phyloP scores from a whole-genome alignment of 345 rosid genomes.

The Conringia planisiliqua region DNA sequence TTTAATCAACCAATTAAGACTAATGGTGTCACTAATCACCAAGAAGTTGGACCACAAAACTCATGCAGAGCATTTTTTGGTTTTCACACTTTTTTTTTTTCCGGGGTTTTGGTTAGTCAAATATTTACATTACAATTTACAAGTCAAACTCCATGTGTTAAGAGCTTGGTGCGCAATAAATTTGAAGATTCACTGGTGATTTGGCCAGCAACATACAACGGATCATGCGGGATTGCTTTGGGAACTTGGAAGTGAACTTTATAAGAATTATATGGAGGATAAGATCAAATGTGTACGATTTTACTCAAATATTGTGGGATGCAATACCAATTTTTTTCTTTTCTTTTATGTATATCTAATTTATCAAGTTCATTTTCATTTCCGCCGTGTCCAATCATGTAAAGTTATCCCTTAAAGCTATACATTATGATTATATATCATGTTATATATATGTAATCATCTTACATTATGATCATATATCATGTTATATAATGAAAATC shows the following conservation, averaged over 20 bases:
- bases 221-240: background rate
- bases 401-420: no score
- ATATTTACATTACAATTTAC: background rate
- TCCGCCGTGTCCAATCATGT: no score
- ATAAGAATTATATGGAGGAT: background rate
- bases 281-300: background rate
- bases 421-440: no score
- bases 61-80: background rate
- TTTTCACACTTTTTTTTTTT: background rate
- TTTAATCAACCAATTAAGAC: background rate
- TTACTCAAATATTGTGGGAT: background rate
- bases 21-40: background rate
- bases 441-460: no score
- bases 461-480: no score
- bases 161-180: background rate
- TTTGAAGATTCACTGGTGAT: background rate
- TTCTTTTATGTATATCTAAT: background rate
- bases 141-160: background rate
- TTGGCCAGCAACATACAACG: background rate
- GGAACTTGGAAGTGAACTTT: background rate
- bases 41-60: background rate
- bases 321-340: background rate
- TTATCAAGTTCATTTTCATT: background rate
- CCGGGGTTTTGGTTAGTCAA: background rate
- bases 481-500: no score